Evolutionary conservation across 2,329 filamentous ascomycete species (phyloP), one percentile per base, ranked within the genome.

Genomic region (Fusarium sp.): DNA sequence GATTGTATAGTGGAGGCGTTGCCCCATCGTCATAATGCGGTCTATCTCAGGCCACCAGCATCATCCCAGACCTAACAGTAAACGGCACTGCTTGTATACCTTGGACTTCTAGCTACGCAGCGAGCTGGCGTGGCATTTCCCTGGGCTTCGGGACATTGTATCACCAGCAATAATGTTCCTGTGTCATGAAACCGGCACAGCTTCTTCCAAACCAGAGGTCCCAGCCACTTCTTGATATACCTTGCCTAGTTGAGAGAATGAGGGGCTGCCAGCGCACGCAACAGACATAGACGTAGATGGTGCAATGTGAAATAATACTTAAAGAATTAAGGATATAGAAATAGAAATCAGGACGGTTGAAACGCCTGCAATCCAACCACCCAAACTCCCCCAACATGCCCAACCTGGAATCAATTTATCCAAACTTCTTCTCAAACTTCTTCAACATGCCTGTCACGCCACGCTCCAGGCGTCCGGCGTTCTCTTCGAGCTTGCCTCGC

Each of bases 351-450:
- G 50, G 33, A 7, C 16, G 38, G 14, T 36, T 38, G 18, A 11
- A 27, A 38, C 40, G 11, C 25, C 55, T 13, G 11, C 23, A 53
- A 44, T 53, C 25, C 27, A 62, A 23, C 14, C 42, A 40, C 49
- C 58, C 31, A 61, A 68, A 70, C 68, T 65, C 68, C 68, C 58
- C 42, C 62, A 62, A 46, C 42, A 34, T 14, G 27, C 10, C 23
- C 20, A 40, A 42, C 23, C 33, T 42, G 31, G 23, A 56, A 40
- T 7, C 10, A 23, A 23, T 60, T 77, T 73, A 88, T 0, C 84
- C 85, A 79, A 90, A 89, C 76, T 88, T 91, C 87, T 92, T 93
- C 81, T 93, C 91, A 78, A 93, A 85, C 81, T 90, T 92, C 85
- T 90, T 93, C 70, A 93, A 79, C 83, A 93, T 90, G 6, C 89